Percentiles rank a stretch among this genome's conserved stretches.
Evolutionary conservation across 805 yeast species (phyloP).

Genomic region (Lipomyces orientalis): DNA sequence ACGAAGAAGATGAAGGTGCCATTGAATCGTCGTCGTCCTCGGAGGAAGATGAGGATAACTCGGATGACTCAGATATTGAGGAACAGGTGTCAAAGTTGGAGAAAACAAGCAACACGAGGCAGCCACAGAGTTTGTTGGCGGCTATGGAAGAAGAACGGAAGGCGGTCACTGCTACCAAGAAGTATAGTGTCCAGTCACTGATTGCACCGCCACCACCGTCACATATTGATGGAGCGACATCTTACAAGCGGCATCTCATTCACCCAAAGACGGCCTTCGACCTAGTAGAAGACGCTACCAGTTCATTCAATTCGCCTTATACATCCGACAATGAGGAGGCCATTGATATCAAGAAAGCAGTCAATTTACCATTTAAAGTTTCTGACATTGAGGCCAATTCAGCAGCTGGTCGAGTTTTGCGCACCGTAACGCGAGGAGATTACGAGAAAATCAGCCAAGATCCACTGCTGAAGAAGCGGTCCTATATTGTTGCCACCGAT

Average conservation of each 20-base stretch:
- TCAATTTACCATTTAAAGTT: conserved; percentile 56
- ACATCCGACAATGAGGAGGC: conserved; percentile 71
- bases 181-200: conserved; percentile 39
- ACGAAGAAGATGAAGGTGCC: conserved; percentile 37
- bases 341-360: conserved; percentile 65
- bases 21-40: conserved; percentile 37
- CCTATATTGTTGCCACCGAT: conserved; percentile 80
- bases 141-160: conserved; percentile 44
- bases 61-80: conserved; percentile 38
- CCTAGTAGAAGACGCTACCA: conserved; percentile 39
- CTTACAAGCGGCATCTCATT: conserved; percentile 63
- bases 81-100: conserved; percentile 11
- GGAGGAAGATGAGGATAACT: conserved; percentile 36
- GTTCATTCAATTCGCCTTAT: conserved; percentile 55
- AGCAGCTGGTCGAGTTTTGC: conserved; percentile 63
- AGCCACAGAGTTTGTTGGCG: conserved; percentile 39
- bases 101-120: conserved; percentile 16
- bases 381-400: conserved; percentile 62
- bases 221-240: conserved; percentile 55
- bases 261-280: conserved; percentile 59
- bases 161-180: conserved; percentile 33
- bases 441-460: conserved; percentile 55
- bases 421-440: conserved; percentile 72
- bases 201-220: conserved; percentile 39
- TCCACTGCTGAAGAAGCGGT: conserved; percentile 48